Evolutionary conservation across 1,284 basidiomycete genomes (phyloP), one percentile per base, ranked within the genome.

Genomic region (Sparassis latifolia): DNA sequence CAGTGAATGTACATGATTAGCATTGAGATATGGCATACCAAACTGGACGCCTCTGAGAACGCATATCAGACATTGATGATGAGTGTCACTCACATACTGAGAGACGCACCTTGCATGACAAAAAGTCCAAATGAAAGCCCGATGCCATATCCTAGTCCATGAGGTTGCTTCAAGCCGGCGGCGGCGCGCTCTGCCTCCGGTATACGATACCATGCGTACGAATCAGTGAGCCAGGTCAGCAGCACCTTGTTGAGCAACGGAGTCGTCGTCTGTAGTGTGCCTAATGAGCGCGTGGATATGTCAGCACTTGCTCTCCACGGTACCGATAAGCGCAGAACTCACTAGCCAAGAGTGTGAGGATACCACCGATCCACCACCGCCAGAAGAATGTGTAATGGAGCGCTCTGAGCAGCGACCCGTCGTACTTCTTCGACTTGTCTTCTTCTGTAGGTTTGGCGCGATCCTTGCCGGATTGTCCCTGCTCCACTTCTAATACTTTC

Each of bases 161-260:
- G 67, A 43, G 79, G 76, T 55, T 69, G 63, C 30, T 63, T 54
- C 37, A 73, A 61, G 7, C 66, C 64, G 35, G 49, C 27, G 2
- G 56, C 58, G 1, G 65, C 66, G 42, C 68, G 69, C 49, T 74
- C 61, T 29, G 63, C 67, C 0, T 71, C 72, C 0, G 70, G 60
- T 4, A 73, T 62, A 28, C 61, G 66, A 49, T 72, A 67, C 45
- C 71, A 79, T 4, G 67, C 48, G 62, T 80, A 86, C 0, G 82
- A 76, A 1, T 74, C 65, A 0, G 74, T 71, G 20, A 86, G 72
- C 74, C 83, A 88, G 1, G 74, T 74, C 37, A 90, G 72, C 3
- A 91, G 65, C 1, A 78, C 70, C 56, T 83, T 82, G 52, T 73
- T 83, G 30, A 89, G 65, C 1, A 86, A 71, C 0, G 84, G 84